Evolutionary conservation across 179 eudicot species (phyloP), one percentile per base, ranked within the genome.

Genomic region (Sideroxylon spinosum): DNA sequence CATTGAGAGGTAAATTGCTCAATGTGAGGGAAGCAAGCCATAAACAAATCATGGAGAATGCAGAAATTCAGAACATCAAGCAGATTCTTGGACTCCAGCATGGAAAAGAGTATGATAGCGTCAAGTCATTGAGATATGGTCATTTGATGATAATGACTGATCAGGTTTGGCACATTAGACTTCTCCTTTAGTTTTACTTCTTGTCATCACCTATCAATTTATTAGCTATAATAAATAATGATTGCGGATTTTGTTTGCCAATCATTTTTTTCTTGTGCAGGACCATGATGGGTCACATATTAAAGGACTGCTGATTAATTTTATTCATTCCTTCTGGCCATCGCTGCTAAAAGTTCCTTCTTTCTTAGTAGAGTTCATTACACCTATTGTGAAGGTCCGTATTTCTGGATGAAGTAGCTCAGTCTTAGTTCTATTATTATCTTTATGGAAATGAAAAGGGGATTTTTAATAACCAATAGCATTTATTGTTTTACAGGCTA

Each of bases 211-310:
- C 55, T 22, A 20, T 37, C 4, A 16, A 11, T 62, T 23, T 7
- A 16, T 29, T 17, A n/a, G 32, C 29, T 14, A 32, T 49, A 9
- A 37, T 37, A 3, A 37, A 4, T 37, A 37, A 37, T 64, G 44
- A 64, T 11, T 25, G 52, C 57, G 9, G 28, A 29, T 37, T 37
- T 66, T 56, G 22, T 17, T 28, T 29, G 25, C 46, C 25, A 2
- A 8, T 19, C 65, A 53, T 65, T 75, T 56, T 78, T 28, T 61
- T 5, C 68, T 60, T 75, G 61, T 67, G 75, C 87, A 95, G 98
- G 98, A 95, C 88, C 98, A 95, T 84, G 98, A 95, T 78, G 98
- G 98, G 12, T 95, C 98, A 44, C 98, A 95, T 79, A 95, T 95
- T 78, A 95, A 93, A 84, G 97, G 98, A 81, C 86, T 95, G 65